Conservation (phyloP, 495 filamentous ascomycete species). For the Beverwykella pulmonaria region DNA sequence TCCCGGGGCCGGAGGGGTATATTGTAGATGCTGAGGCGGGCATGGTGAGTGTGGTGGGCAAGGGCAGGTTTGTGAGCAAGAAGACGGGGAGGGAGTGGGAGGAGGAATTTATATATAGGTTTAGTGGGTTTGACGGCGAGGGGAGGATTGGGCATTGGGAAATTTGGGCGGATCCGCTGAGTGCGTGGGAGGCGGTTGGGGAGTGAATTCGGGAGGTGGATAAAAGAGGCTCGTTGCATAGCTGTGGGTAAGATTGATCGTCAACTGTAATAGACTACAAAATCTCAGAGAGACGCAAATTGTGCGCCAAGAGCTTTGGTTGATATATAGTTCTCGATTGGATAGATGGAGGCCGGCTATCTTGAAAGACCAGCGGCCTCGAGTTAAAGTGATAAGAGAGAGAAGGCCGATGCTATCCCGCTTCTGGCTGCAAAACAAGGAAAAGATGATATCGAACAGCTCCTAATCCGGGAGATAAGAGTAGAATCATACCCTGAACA, state of each 20-base stretch:
- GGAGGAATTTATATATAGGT: constrained; percentile 47
- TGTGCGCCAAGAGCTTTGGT: not conserved
- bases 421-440: not conserved
- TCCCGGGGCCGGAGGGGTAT: constrained; percentile 42
- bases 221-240: not conserved
- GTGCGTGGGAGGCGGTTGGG: constrained; percentile 48
- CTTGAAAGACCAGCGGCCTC: not conserved
- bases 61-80: constrained; percentile 41
- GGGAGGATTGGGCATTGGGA: constrained; percentile 49
- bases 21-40: constrained; percentile 36
- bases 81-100: constrained; percentile 48
- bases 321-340: not conserved
- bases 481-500: not conserved
- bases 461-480: not conserved
- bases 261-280: not conserved
- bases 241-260: not conserved
- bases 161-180: constrained; percentile 52
- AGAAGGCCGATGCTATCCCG: not conserved
- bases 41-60: constrained; percentile 43
- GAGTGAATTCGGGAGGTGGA: not conserved
- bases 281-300: not conserved
- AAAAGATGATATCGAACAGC: not conserved
- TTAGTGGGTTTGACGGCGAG: constrained; percentile 50
- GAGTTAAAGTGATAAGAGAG: not conserved
- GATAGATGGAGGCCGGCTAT: not conserved